These are phyloP conservation scores for Ascosphaera acerosa DNA, from an alignment of 2,329 filamentous ascomycete species.

Conservation along the genomic window DNA sequence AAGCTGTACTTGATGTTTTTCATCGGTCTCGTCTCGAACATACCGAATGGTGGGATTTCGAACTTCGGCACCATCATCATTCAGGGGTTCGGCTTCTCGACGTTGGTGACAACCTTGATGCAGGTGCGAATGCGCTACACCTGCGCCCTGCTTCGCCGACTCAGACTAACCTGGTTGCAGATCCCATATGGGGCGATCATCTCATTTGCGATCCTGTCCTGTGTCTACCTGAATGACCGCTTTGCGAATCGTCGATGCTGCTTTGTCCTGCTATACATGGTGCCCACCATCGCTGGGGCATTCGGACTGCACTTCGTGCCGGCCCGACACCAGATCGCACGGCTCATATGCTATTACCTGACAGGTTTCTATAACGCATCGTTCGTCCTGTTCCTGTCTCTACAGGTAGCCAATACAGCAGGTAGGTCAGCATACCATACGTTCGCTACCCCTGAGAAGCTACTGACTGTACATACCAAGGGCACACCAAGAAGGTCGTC, in stretches of 20 bases:
- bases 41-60: conserved; percentile 30
- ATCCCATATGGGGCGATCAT: conserved; percentile 27
- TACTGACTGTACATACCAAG: conserved; percentile 14
- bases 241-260: conserved; percentile 25
- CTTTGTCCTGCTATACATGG: conserved; percentile 29
- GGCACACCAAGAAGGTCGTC: conserved; percentile 38
- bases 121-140: conserved; percentile 11
- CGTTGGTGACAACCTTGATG: conserved; percentile 28
- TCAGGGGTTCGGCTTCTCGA: conserved; percentile 29
- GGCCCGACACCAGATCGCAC: conserved; percentile 23
- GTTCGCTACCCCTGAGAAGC: conserved; percentile 4
- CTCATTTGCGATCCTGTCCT: conserved; percentile 24
- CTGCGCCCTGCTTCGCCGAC: not conserved
- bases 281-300: conserved; percentile 33
- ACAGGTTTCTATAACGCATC: conserved; percentile 30
- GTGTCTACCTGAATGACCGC: conserved; percentile 24
- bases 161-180: conserved; percentile 4
- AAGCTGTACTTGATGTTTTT: conserved; percentile 34
- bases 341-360: conserved; percentile 33
- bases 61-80: conserved; percentile 36
- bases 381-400: conserved; percentile 25
- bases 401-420: conserved; percentile 22
- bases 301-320: conserved; percentile 32
- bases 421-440: conserved; percentile 11
- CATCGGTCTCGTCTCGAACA: conserved; percentile 25